These are phyloP conservation scores for Begonia peltatifolia DNA, from an alignment of 306 rosid genomes.

Conservation along the genomic window DNA sequence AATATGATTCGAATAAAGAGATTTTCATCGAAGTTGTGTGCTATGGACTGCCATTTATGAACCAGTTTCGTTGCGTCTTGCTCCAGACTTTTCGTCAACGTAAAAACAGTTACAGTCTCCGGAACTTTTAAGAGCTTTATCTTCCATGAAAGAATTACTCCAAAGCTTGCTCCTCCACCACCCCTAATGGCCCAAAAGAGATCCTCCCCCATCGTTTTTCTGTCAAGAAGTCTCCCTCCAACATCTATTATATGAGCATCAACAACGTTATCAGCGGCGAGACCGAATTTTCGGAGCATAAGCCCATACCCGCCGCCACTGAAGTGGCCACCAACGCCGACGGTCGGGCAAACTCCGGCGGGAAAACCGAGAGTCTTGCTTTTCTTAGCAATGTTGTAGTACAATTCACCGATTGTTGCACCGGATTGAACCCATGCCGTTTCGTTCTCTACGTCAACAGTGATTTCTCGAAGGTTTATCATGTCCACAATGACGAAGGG, in stretches of 20 bases:
- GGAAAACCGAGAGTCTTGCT: conserved; percentile 41
- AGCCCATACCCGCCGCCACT: conserved; percentile 43
- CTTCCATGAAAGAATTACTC: conserved; percentile 33
- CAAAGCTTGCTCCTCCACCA: conserved; percentile 53
- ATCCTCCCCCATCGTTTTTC: conserved; percentile 34
- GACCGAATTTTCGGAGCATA: conserved; percentile 31
- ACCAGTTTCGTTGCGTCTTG: conserved; percentile 20
- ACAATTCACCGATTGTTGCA: conserved; percentile 45
- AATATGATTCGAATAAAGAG: conserved; percentile 39
- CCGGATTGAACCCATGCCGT: conserved; percentile 67
- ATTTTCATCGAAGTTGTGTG: conserved; percentile 24
- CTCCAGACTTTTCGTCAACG: conserved; percentile 7
- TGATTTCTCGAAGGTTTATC: not conserved
- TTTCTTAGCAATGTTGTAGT: conserved; percentile 28
- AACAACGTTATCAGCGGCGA: conserved; percentile 28
- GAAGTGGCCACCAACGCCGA: conserved; percentile 45
- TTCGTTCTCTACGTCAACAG: conserved; percentile 9
- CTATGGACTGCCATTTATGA: conserved; percentile 26
- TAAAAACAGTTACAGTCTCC: conserved; percentile 18
- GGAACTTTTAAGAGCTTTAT: conserved; percentile 30
- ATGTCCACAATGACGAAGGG: conserved; percentile 14
- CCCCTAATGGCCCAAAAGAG: conserved; percentile 55
- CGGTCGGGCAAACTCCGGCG: conserved; percentile 39
- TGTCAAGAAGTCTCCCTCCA: conserved; percentile 21
- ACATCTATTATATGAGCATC: conserved; percentile 33